These are phyloP conservation scores for Taxawa tesnikishii DNA, from an alignment of 2,329 filamentous ascomycete species.

Conservation along the genomic window DNA sequence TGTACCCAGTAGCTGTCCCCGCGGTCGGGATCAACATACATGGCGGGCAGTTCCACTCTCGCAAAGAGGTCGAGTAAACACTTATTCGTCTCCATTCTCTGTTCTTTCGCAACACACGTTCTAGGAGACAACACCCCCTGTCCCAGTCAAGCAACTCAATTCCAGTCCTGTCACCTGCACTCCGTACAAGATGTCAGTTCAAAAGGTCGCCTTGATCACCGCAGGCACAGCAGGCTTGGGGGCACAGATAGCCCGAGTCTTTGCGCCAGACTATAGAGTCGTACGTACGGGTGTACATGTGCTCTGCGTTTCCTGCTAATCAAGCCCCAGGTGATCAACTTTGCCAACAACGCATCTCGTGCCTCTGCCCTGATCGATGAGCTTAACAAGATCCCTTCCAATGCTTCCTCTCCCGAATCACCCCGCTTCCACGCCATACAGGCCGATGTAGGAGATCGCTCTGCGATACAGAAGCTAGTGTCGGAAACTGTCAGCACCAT, in stretches of 20 bases:
- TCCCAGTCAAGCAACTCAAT: no score
- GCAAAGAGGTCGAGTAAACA: no score
- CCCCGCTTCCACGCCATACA: conserved; percentile 31
- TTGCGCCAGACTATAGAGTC: conserved; percentile 20
- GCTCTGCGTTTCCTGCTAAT: conserved; percentile 5
- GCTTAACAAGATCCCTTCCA: conserved; percentile 20
- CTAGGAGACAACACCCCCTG: no score
- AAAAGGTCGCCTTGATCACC: conserved; percentile 22
- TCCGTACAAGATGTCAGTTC: conserved; percentile 7
- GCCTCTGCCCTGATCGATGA: conserved; percentile 28
- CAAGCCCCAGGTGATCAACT: conserved; percentile 30
- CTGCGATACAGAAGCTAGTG: conserved; percentile 30
- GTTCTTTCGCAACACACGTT: no score
- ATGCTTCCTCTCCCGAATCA: conserved; percentile 10
- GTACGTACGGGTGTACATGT: neutral
- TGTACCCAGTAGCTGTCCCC: no score
- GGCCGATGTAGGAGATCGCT: conserved; percentile 31
- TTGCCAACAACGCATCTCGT: conserved; percentile 30
- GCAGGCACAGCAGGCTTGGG: conserved; percentile 36
- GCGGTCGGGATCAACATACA: no score
- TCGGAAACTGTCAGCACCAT: conserved; percentile 30
- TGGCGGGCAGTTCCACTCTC: no score
- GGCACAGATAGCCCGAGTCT: conserved; percentile 32
- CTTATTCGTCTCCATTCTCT: no score
- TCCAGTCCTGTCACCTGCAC: no score